Percentiles rank a stretch among this genome's conserved stretches.
phyloP scores from a whole-genome alignment of 495 filamentous ascomycete species.

The Tetracladium marchalianum region DNA sequence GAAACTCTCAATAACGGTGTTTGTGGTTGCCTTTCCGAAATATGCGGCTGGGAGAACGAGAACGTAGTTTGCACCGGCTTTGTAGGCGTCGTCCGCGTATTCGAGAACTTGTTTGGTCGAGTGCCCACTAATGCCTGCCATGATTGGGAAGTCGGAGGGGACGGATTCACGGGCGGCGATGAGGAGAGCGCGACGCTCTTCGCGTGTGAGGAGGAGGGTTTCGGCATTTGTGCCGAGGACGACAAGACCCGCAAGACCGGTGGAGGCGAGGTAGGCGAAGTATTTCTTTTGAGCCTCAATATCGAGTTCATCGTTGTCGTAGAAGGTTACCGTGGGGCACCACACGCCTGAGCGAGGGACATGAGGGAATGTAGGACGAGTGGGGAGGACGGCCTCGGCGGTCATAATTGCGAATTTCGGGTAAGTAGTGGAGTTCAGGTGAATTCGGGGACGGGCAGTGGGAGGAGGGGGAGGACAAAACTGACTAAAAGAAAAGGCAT shows the following conservation, averaged over 20 bases:
- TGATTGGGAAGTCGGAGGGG: slow-evolving; percentile 42
- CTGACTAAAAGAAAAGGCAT: too few relatives aligned
- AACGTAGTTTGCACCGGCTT: slow-evolving; percentile 30
- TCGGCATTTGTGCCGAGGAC: slow-evolving; percentile 59
- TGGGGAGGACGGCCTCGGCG: too few relatives aligned
- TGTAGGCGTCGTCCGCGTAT: slow-evolving; percentile 46
- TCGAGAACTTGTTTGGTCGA: slow-evolving; percentile 54
- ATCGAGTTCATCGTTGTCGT: slow-evolving; percentile 25
- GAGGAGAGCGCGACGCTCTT: slow-evolving; percentile 45
- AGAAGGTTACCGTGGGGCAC: slow-evolving; percentile 30
- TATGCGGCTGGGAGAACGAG: slow-evolving; percentile 24
- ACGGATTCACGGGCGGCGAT: slow-evolving; percentile 40
- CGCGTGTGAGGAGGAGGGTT: slow-evolving; percentile 51
- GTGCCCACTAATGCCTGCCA: slow-evolving; percentile 55
- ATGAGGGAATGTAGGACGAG: background rate
- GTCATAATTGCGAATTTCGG: too few relatives aligned
- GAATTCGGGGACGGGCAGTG: too few relatives aligned
- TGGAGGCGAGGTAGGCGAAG: slow-evolving; percentile 43
- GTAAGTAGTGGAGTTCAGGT: too few relatives aligned
- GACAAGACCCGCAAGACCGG: slow-evolving; percentile 47
- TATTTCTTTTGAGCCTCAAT: slow-evolving; percentile 31
- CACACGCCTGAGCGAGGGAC: slow-evolving; percentile 16
- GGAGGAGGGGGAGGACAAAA: too few relatives aligned
- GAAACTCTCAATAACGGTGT: slow-evolving; percentile 14
- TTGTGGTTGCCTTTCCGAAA: slow-evolving; percentile 17